Percentiles rank a stretch among this genome's conserved stretches.
Evolutionary conservation across 129 eudicot species (phyloP).

Genomic region (Pulicaria dysenterica): DNA sequence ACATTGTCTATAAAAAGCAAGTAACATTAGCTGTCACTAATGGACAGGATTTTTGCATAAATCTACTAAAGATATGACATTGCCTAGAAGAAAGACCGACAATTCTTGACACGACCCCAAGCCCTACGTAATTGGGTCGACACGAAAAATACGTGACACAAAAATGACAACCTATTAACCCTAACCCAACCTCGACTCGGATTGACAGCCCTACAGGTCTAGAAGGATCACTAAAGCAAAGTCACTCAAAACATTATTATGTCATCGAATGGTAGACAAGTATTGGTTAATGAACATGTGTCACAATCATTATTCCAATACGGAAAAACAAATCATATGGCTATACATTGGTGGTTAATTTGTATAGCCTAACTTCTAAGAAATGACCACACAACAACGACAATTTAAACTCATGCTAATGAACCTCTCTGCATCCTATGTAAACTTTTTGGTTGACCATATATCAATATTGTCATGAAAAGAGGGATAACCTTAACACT

Average conservation of each 20-base stretch:
- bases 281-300: slow-evolving; percentile 3
- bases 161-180: no score
- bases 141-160: no score
- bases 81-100: no score
- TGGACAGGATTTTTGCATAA: not conserved
- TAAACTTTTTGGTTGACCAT: not conserved
- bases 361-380: not conserved
- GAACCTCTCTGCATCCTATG: not conserved
- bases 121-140: no score
- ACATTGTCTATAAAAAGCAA: slow-evolving; percentile 17
- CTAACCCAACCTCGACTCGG: no score
- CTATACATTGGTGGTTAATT: slow-evolving; percentile 1
- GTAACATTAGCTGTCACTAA: slow-evolving; percentile 5
- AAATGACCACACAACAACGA: not conserved
- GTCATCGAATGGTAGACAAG: not conserved
- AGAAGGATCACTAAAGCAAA: not conserved
- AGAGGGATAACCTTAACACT: not conserved
- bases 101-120: no score
- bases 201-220: no score
- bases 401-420: not conserved
- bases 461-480: not conserved
- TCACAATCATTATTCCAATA: not conserved
- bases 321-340: slow-evolving; percentile 8
- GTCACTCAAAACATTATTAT: no score
- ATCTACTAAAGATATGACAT: no score